phyloP scores from a whole-genome alignment of 2,329 filamentous ascomycete species.

The Aureobasidium sp. region DNA sequence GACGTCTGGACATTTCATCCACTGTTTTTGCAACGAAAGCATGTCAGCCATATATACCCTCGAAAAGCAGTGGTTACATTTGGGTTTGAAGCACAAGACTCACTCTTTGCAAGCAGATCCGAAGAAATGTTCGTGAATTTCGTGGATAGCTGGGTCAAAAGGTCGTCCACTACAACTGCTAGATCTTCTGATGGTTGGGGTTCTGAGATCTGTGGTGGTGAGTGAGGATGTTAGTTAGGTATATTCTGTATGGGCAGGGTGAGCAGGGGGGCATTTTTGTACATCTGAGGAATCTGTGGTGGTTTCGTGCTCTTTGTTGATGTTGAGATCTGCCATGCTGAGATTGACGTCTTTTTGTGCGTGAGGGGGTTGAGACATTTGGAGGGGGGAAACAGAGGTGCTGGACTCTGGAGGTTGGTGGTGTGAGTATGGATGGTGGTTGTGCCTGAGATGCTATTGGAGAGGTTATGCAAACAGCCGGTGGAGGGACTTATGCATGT shows the following conservation, averaged over 20 bases:
- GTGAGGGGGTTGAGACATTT: background rate
- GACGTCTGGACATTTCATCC: conserved; percentile 83
- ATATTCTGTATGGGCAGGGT: too few species aligned
- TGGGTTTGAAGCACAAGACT: too few species aligned
- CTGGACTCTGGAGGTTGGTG: background rate
- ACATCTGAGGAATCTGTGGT: background rate
- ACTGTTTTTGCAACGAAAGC: conserved; percentile 48
- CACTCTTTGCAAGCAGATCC: conserved; percentile 84
- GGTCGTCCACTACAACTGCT: conserved; percentile 71
- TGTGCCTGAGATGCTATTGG: too few species aligned
- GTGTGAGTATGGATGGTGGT: background rate
- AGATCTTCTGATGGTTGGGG: conserved; percentile 54
- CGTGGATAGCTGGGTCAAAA: conserved; percentile 72
- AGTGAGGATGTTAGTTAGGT: too few species aligned
- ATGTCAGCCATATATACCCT: too few species aligned
- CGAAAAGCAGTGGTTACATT: too few species aligned
- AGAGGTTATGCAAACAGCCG: too few species aligned
- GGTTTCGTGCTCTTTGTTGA: conserved; percentile 7
- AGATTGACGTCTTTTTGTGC: conserved; percentile 1
- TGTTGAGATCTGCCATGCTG: conserved; percentile 9
- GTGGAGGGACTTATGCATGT: too few species aligned
- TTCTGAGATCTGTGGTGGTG: too few species aligned
- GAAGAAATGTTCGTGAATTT: conserved; percentile 80
- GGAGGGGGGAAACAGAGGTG: too few species aligned
- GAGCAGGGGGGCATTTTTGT: background rate